These are phyloP conservation scores for Spirogloea muscicola DNA, from an alignment of 139 green algal genomes.

Conservation along the genomic window DNA sequence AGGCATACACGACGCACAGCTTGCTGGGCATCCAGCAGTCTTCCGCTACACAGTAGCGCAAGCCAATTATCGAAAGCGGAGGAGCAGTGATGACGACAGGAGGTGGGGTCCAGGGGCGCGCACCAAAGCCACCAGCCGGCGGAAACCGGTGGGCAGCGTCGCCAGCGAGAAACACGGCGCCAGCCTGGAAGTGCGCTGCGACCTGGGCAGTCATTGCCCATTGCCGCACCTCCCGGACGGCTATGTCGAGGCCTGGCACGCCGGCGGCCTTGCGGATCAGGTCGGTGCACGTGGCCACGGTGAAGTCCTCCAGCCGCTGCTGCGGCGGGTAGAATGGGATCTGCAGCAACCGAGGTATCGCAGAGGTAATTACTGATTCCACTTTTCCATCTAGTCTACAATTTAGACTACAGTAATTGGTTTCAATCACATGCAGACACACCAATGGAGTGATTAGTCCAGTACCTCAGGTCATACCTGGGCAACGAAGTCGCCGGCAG, in stretches of 20 bases:
- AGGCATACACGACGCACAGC: too few relatives aligned
- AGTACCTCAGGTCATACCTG: conserved; percentile 72
- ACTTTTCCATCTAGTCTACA: too few relatives aligned
- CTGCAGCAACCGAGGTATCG: too few relatives aligned
- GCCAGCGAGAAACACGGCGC: conserved; percentile 71
- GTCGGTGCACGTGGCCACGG: conserved; percentile 12
- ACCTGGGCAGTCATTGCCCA: conserved; percentile 86
- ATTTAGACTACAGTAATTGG: too few relatives aligned
- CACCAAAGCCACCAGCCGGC: conserved; percentile 87
- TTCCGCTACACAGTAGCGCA: too few relatives aligned
- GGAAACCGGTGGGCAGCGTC: conserved; percentile 90
- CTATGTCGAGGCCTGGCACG: not conserved
- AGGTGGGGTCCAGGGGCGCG: too few relatives aligned
- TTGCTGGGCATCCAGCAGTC: too few relatives aligned
- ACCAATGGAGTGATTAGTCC: too few relatives aligned
- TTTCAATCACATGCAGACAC: too few relatives aligned
- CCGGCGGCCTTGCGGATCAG: not conserved
- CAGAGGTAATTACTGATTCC: too few relatives aligned
- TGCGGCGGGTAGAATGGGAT: conserved; percentile 86
- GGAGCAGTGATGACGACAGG: too few relatives aligned
- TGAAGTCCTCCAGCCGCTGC: conserved; percentile 72
- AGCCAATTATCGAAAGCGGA: too few relatives aligned
- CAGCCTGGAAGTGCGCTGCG: conserved; percentile 65
- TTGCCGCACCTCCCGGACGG: conserved; percentile 54
- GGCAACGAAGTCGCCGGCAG: conserved; percentile 84